Evolutionary conservation across 164 flowering plant genomes (phyloP).

Genomic region (Platanus orientalis): DNA sequence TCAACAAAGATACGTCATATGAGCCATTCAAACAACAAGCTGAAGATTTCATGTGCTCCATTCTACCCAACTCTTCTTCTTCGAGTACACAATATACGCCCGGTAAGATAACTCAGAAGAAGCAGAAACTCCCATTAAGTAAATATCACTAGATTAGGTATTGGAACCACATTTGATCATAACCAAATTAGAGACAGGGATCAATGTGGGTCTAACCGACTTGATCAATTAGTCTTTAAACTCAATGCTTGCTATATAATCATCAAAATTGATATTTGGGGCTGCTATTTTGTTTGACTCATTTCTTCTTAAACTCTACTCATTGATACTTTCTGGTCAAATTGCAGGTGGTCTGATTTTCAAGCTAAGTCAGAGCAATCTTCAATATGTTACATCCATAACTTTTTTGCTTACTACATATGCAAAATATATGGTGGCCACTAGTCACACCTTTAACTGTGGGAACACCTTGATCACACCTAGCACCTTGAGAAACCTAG

Average conservation of each 20-base stretch:
- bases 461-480: conserved; percentile 54
- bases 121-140: neutral
- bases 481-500: conserved; percentile 35
- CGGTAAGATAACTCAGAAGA: conserved; percentile 32
- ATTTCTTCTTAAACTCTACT: no score
- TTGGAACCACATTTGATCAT: no score
- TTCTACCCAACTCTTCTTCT: conserved; percentile 80
- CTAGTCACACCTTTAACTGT: conserved; percentile 53
- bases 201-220: no score
- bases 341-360: conserved; percentile 78
- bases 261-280: no score
- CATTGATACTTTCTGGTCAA: neutral
- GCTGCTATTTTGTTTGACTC: no score
- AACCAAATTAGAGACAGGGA: no score
- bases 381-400: conserved; percentile 88
- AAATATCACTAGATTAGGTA: neutral
- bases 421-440: conserved; percentile 63
- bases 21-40: conserved; percentile 50
- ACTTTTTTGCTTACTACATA: conserved; percentile 70
- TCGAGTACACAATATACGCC: conserved; percentile 66
- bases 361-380: conserved; percentile 63
- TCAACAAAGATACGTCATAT: conserved; percentile 39
- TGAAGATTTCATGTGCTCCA: conserved; percentile 72
- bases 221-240: no score
- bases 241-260: no score